These are phyloP conservation scores for Trifolium repens DNA, from an alignment of 306 rosid species.

Conservation along the genomic window DNA sequence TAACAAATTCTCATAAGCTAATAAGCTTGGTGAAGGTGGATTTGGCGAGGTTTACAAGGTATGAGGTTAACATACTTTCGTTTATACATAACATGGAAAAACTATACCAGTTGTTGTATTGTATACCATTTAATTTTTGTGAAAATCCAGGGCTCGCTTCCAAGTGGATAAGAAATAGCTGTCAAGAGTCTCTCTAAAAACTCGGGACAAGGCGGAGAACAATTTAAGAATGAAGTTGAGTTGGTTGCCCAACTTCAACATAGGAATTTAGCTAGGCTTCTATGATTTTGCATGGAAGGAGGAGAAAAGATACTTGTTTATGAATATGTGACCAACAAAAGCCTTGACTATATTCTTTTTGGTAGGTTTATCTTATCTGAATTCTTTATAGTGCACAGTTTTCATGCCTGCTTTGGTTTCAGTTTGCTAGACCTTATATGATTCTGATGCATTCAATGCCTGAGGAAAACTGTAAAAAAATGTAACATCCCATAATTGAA, in stretches of 20 bases:
- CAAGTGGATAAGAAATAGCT: slow-evolving; percentile 60
- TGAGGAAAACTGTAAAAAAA: too few species aligned
- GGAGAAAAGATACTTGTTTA: slow-evolving; percentile 65
- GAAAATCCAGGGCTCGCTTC: slow-evolving; percentile 53
- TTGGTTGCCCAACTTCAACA: slow-evolving; percentile 69
- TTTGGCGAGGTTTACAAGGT: slow-evolving; percentile 67
- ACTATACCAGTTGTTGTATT: not conserved
- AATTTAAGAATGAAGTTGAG: slow-evolving; percentile 65
- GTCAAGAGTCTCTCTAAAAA: slow-evolving; percentile 59
- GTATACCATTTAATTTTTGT: not conserved
- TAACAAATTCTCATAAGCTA: slow-evolving; percentile 47
- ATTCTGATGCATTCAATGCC: too few species aligned
- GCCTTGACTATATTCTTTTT: slow-evolving; percentile 59
- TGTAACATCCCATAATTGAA: too few species aligned
- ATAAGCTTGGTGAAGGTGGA: slow-evolving; percentile 63
- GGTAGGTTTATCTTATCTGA: slow-evolving; percentile 45
- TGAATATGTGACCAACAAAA: slow-evolving; percentile 62
- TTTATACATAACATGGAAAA: slow-evolving; percentile 17
- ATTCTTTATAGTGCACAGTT: not conserved
- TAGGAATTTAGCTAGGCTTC: slow-evolving; percentile 61
- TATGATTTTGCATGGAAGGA: slow-evolving; percentile 64
- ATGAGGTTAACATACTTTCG: not conserved
- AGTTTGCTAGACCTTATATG: not conserved
- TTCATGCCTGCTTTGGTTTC: too few species aligned
- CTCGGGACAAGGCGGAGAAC: slow-evolving; percentile 63